These are phyloP conservation scores for Solanum medicagineum DNA, from an alignment of 257 asterid species.

Conservation along the genomic window DNA sequence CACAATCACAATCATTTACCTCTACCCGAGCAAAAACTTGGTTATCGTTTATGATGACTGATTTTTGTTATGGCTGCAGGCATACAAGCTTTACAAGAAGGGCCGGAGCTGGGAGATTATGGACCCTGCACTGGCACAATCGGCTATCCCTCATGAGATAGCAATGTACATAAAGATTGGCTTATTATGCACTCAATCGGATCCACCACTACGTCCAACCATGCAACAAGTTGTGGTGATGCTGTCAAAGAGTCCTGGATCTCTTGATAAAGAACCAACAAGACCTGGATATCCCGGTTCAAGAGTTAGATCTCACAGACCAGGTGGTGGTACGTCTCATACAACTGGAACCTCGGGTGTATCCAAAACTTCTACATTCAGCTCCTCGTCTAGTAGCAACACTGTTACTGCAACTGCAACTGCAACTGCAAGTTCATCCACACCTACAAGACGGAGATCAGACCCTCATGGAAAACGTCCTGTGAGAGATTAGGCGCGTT, in stretches of 20 bases:
- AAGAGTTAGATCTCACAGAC: conserved; percentile 28
- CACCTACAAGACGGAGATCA: conserved; percentile 5
- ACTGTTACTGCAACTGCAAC: conserved; percentile 29
- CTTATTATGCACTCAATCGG: conserved; percentile 69
- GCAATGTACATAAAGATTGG: conserved; percentile 46
- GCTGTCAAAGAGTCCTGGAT: conserved; percentile 55
- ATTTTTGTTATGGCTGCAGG: conserved; percentile 28
- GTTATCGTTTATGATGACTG: background rate
- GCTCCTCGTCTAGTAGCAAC: conserved; percentile 28
- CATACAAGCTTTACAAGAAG: conserved; percentile 70
- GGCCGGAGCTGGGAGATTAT: conserved; percentile 42
- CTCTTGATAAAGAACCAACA: conserved; percentile 57
- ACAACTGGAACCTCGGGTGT: conserved; percentile 37
- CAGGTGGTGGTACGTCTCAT: conserved; percentile 13
- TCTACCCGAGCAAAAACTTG: background rate
- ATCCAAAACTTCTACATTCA: conserved; percentile 29
- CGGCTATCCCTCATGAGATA: conserved; percentile 42
- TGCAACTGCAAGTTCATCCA: conserved; percentile 27
- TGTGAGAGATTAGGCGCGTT: conserved; percentile 19
- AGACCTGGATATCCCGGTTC: conserved; percentile 70
- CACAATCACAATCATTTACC: background rate
- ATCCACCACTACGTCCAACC: conserved; percentile 59
- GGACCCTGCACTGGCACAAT: conserved; percentile 54
- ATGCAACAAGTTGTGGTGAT: conserved; percentile 66
- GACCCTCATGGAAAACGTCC: conserved; percentile 52